Base-by-base conservation (phyloP, 345 rosid genomes). In the Euphorbia tirucalli region DNA sequence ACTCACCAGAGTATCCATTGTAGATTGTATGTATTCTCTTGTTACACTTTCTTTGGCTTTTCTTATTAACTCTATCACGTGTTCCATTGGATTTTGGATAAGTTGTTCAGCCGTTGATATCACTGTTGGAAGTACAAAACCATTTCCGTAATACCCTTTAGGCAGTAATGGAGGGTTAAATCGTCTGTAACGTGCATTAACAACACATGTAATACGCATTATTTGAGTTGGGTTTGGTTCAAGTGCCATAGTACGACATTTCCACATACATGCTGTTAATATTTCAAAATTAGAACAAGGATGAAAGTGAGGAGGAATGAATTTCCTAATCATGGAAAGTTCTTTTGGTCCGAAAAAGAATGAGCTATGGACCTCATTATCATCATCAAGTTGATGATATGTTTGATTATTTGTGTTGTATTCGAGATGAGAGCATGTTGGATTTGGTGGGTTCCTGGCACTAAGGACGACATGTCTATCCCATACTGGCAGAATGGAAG, bases 61-160 rank as follows among this genome's bases (percentile, higher is more conserved):
- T 30, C 61, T 77, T 0, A 76, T 63, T 27, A 81, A 58, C 35
- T 68, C 67, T 8, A 87, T 0, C 0, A 75, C 85, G 56, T 75
- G 81, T 25, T 63, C 81, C 5, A 87, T 18, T 0, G 87, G 71
- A 11, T 58, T 76, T 24, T 30, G 32, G 0, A 28, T 4, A 0
- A 85, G 49, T 13, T 73, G 54, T 18, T 7, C 72, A 2, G 69
- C 83, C 0, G 64, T 79, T 24, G 83, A 30, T 19, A 71, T 49
- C 11, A 82, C 76, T 0, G 73, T 79, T 0, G 85, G 77, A 6
- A 49, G 69, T 16, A 70, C 78, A 35, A 75, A 56, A 9, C 65
- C 82, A 68, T 82, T 84, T 0, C 88, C 88, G 28, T 85, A 83
- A 21, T 83, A 87, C 14, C 83, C 86, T 0, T 9, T 9, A 0